Base-by-base conservation (phyloP, 768 basidiomycete species). In the Auriculariales sp. region DNA sequence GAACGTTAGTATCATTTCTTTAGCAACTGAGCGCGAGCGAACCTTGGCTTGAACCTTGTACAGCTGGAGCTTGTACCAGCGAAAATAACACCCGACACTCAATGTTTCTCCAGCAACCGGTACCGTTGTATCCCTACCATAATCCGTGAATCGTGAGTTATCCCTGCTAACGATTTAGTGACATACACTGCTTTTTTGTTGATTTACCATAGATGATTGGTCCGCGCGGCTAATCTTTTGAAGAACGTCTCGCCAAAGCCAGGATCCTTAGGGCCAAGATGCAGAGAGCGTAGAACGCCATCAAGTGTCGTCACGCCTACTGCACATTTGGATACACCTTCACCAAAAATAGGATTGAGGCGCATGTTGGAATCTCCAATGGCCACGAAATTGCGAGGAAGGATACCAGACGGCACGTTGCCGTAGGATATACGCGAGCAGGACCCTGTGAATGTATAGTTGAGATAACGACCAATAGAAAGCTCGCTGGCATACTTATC, bases 301-400 rank as follows among this genome's bases (percentile, higher is more conserved):
- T 44, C 39, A 7, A 44, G 39, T 4, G 39, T 44, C 19, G 39
- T 19, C 14, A 44, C 39, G 39, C 39, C 39, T 10, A 44, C 19
- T 25, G 39, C 39, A 25, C 19, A 19, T 24, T 44, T 44, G 0
- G 39, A 24, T 25, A 44, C 39, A 5, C 39, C 39, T 25, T 44
- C 39, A 7, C 39, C 59, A 49, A 49, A 54, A 4, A 55, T 39
- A 14, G 61, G 61, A 35, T 60, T 59, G 5, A 61, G 19, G 28
- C 42, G 32, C 63, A 66, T 61, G 7, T 63, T 58, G 27, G 63
- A 61, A 44, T 68, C 66, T n/a, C 66, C 66, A 17, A 67, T 10
- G 0, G 64, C 66, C 29, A 66, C 52, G 35, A 58, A 68, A 49
- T 67, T 68, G 7, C 51, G 47, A 0, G 66, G 66, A 9, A 67